Evolutionary conservation across 805 yeast genomes (phyloP), one percentile per base, ranked within the genome.

Genomic region (Yarrowia sp.): DNA sequence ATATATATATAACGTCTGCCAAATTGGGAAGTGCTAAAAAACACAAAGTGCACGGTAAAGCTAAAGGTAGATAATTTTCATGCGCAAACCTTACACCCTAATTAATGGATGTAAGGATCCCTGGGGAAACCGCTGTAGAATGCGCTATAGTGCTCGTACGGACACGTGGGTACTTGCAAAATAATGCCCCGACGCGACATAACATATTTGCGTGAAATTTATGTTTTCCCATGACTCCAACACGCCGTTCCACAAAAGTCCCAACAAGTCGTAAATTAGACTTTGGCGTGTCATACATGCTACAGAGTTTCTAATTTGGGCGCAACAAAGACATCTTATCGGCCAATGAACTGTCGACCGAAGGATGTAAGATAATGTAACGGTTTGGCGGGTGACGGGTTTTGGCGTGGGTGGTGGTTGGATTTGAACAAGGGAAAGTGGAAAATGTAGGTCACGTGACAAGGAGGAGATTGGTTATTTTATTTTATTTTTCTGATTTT

Each of bases 321-420:
- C 61, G 45, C 47, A 55, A 55, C 61, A 55, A 55, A 55, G 61
- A 55, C 36, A 55, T 55, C 61, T 55, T 55, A 55, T 55, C 61
- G 61, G 61, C 61, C 61, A 55, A 55, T 55, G 61, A 55, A 41
- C 38, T 28, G 47, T 55, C 61, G 61, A 55, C 61, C 39, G 45
- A 55, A 41, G 61, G 61, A 55, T 55, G 61, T 55, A 55, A 55
- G 61, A 55, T 55, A 55, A 55, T 55, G 61, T 55, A 55, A 39
- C 61, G 61, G 60, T 14, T 28, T 44, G 35, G 17, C 6, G 28
- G 13, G 15, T 17, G 31, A n/a, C 15, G 28, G 17, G 13, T 8
- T 1, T 22, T 8, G 3, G 17, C 1, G n/a, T 7, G 18, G 13
- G 13, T 3, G 31, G 8, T 45, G 4, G n/a, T 18, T 22, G 51